Base-by-base conservation (phyloP, 202 grass and related monocot genomes). In the Elaeis oleifera region DNA sequence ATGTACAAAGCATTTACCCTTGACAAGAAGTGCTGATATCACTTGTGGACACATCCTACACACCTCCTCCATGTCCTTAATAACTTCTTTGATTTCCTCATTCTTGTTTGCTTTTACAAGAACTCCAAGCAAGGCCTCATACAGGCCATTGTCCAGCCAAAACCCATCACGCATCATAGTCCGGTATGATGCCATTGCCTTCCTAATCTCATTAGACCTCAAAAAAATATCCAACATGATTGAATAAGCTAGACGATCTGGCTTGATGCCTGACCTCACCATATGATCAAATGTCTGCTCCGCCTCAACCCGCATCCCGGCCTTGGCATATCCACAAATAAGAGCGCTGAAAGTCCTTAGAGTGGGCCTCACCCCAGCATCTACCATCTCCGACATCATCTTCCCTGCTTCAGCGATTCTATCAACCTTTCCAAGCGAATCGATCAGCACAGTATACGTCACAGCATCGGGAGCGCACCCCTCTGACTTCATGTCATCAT, bases 361-460 rank as follows among this genome's bases (percentile, higher is more conserved):
- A 26, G 81, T 89, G 20, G 91, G 87, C 67, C 71, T 85, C 53
- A 90, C 83, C 29, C 87, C 91, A 3, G 79, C 79, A 72, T 88
- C 81, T 2, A 72, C 66, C 87, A 91, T 96, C 60, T 85, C 84
- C 23, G 54, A 78, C 71, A 96, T 81, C 68, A 96, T 57, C 39
- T 81, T 73, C 15, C 79, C 84, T 78, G 87, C 91, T 63, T 96
- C 87, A 62, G 70, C 36, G 83, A 96, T 82, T 71, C 79, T 81
- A 79, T 83, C 77, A 59, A 83, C 76, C 63, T 90, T 96, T 57
- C 91, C 91, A 68, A 96, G 71, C 25, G 88, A 96, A 90, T 91
- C 87, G 23, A 96, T 76, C 49, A 96, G 67, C 36, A 90, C 84
- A 1, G 86, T 90, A 51, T 90, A 96, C 29, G 91, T 90, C 53